A percentile compares a stretch with the other conserved stretches of the same genome.
These are phyloP conservation scores for Thelonectria blattea DNA, from an alignment of 2,329 filamentous ascomycete species.

Conservation along the genomic window DNA sequence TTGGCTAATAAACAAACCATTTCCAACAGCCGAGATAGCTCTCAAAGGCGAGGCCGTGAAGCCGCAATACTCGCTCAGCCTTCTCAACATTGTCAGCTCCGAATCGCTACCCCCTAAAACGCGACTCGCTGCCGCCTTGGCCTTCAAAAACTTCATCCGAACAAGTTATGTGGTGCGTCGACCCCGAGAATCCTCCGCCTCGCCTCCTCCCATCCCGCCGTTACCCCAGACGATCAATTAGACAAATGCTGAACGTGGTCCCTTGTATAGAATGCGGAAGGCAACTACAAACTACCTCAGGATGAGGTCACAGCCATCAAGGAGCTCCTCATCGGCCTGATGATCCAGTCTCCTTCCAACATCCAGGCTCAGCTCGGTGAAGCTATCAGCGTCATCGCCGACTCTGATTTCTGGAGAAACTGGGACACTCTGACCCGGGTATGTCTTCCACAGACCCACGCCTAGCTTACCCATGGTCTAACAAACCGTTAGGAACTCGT, in stretches of 20 bases:
- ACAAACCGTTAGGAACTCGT: slow-evolving; percentile 73
- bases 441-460: slow-evolving; percentile 36
- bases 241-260: slow-evolving; percentile 29
- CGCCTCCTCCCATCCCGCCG: slow-evolving; percentile 9
- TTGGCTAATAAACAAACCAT: slow-evolving; percentile 45
- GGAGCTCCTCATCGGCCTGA: slow-evolving; percentile 90
- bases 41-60: slow-evolving; percentile 81
- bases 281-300: slow-evolving; percentile 84
- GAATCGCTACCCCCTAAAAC: slow-evolving; percentile 75
- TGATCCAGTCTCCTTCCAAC: slow-evolving; percentile 87
- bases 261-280: slow-evolving; percentile 77
- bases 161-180: slow-evolving; percentile 81
- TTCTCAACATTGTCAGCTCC: slow-evolving; percentile 89
- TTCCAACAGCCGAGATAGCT: slow-evolving; percentile 73
- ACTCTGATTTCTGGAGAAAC: slow-evolving; percentile 94
- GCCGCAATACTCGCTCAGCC: slow-evolving; percentile 83
- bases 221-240: slow-evolving; percentile 12
- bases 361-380: slow-evolving; percentile 95
- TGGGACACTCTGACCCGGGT: slow-evolving; percentile 96
- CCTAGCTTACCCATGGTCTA: slow-evolving; percentile 1
- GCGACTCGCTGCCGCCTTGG: slow-evolving; percentile 84
- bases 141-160: slow-evolving; percentile 98
- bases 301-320: slow-evolving; percentile 92
- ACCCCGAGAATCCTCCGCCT: neutral
- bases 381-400: slow-evolving; percentile 94